Evolutionary conservation across 2,329 filamentous ascomycete species (phyloP), one percentile per base, ranked within the genome.

Genomic region (Aurifilum marmelostoma): DNA sequence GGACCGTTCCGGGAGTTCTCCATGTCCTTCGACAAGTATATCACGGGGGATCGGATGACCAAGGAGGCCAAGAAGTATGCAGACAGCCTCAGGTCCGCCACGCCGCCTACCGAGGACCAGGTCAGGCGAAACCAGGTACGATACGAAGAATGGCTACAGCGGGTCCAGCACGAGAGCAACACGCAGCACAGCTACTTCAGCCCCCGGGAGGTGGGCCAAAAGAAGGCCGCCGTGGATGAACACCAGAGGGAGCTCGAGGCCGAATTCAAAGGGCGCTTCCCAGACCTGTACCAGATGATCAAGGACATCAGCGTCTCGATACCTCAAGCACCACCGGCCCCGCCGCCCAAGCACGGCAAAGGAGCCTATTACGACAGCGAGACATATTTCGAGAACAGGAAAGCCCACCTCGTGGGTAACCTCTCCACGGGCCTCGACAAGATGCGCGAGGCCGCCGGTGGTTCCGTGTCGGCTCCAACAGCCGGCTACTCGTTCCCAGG

Each of bases 1-100:
- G 85, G 86, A 0, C 84, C 86, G 66, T 88, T 85, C 73, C 80
- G 81, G 61, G 85, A 88, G 71, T 88, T 88, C 70, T 85, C 84
- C 21, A 78, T 79, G 34, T 84, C 83, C 0, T 88, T 86, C 71
- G 81, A 82, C 69, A 83, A 82, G 69, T 83, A 85, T 70, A 84
- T 87, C 69, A 79, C 78, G 27, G 82, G 80, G 5, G 73, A 77
- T 39, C 83, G 78, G 70, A 84, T 80, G 74, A 81, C 80, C 1
- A 76, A 79, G 29, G 78, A 77, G 9, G 79, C 79, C n/a, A 79
- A 78, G 50, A 77, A 80, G 58, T 81, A 82, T 67, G 68, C 80
- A 2, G 81, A 82, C 59, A 75, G 78, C 56, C 73, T 82, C 12
- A 75, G 79, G n/a, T 77, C 79, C 41, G 74, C 76, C 16, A 72